Evolutionary conservation across 441 rosid genomes (phyloP).

Genomic region (Caryocar brasiliense): DNA sequence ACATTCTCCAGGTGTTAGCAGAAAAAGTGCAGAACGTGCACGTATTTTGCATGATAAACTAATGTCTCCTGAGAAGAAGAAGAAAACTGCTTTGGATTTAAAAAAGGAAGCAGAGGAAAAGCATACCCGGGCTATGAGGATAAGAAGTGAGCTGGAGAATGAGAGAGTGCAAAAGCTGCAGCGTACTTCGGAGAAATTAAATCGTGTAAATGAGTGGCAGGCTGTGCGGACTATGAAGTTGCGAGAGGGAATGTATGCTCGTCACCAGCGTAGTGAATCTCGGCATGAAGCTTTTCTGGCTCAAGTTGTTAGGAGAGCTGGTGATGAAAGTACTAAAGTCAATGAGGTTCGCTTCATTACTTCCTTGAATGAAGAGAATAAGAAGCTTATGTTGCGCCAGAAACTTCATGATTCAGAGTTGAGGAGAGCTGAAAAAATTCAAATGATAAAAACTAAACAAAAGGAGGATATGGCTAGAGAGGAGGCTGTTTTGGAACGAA

Average conservation of each 20-base stretch:
- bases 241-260: slow-evolving; percentile 74
- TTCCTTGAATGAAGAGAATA: slow-evolving; percentile 75
- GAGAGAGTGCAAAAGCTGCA: slow-evolving; percentile 77
- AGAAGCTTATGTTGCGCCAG: slow-evolving; percentile 71
- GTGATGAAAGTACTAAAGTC: slow-evolving; percentile 81
- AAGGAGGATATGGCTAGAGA: slow-evolving; percentile 77
- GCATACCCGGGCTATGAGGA: slow-evolving; percentile 72
- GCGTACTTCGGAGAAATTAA: slow-evolving; percentile 70
- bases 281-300: slow-evolving; percentile 81
- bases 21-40: slow-evolving; percentile 67
- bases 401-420: slow-evolving; percentile 68
- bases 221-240: slow-evolving; percentile 65
- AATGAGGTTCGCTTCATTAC: slow-evolving; percentile 82
- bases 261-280: slow-evolving; percentile 66
- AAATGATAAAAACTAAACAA: slow-evolving; percentile 58
- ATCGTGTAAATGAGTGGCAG: slow-evolving; percentile 76
- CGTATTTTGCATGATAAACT: slow-evolving; percentile 60
- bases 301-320: slow-evolving; percentile 78
- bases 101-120: slow-evolving; percentile 74
- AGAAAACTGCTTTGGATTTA: slow-evolving; percentile 60
- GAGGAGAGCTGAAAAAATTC: slow-evolving; percentile 75
- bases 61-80: slow-evolving; percentile 77
- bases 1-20: slow-evolving; percentile 58
- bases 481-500: slow-evolving; percentile 72
- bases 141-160: slow-evolving; percentile 64